Base-by-base conservation (phyloP, 768 basidiomycete genomes). In the Tulasnella sp. region DNA sequence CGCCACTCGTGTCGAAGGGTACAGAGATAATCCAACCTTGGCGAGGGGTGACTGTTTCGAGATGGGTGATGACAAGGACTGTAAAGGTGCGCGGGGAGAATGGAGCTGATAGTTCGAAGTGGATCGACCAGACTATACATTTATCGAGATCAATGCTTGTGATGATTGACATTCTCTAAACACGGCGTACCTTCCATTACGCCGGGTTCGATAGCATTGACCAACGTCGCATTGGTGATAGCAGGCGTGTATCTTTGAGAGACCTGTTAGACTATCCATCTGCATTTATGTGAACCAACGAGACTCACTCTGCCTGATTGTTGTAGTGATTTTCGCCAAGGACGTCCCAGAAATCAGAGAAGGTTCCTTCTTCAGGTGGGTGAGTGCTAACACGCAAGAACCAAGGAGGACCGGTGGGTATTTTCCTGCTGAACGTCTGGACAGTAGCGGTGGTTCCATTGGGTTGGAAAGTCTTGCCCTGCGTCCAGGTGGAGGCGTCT, bases 151-250 rank as follows among this genome's bases (percentile, higher is more conserved):
- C 21, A 27, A 11, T 41, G n/a, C 7, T 19, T 24, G 23, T 7
- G 11, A n/a, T n/a, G n/a, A n/a, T n/a, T n/a, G n/a, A n/a, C n/a
- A n/a, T n/a, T n/a, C n/a, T n/a, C n/a, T n/a, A n/a, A n/a, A n/a
- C n/a, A n/a, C n/a, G n/a, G n/a, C 50, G 50, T 43, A 60, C 61
- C 56, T 58, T 62, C 58, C 50, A 51, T 59, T 15, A 59, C 61
- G 30, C 61, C 61, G 2, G 51, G 52, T n/a, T 62, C 51, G 48
- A 56, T 42, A 30, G 44, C 55, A 24, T 45, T 43, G 21, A 62
- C 21, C 51, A 41, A 24, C 5, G 54, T 56, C 3, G 56, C 61
- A 5, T 44, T 43, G 32, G 23, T 48, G 17, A 62, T 27, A 24
- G 61, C 55, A 2, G 54, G 54, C 1, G 43, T 49, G 41, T 58